Evolutionary conservation across 2,329 filamentous ascomycete genomes (phyloP), one percentile per base, ranked within the genome.

Genomic region (Chaetomiaceae sp.): DNA sequence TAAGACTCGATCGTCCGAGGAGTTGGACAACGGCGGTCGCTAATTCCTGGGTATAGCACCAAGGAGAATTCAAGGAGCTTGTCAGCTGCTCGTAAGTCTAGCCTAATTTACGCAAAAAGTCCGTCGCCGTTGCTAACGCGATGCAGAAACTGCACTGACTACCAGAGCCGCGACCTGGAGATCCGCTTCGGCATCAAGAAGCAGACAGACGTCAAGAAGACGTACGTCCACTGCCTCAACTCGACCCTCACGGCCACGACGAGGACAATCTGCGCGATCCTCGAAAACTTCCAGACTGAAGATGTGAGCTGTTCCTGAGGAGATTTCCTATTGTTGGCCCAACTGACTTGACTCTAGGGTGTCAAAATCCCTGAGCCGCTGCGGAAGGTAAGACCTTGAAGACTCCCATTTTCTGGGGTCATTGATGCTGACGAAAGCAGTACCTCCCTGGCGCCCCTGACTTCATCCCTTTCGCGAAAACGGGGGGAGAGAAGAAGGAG

Each of bases 61-160:
- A 97, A 71, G 88, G 88, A 64, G 94, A 97, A 73, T 99, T 97
- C 81, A 97, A 97, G 75, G 94, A 97, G 75, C 82, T 99, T 25
- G 94, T 97, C 47, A 95, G 89, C 19, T 96, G 91, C 80, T 95
- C 90, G 50, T 57, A 40, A 46, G 52, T 53, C 12, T 14, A 50
- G 11, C 15, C 3, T 15, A 8, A 1, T 6, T 17, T 2, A 11
- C 3, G 12, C 11, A 7, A 8, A 1, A 19, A 7, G n/a, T 14
- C 14, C 27, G 8, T 15, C 8, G 11, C 6, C 1, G 20, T 1
- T 33, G 36, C 47, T 57, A 31, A 54, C 45, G 17, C 14, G 15
- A 17, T 37, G 8, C 36, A 59, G 57, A 57, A 99, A 99, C 75
- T 99, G 94, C 77, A 95, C 90, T 40, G 92, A 97, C 70, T 97